These are phyloP conservation scores for Jamesozyma spencerorum DNA, from an alignment of 805 yeast species.

Conservation along the genomic window DNA sequence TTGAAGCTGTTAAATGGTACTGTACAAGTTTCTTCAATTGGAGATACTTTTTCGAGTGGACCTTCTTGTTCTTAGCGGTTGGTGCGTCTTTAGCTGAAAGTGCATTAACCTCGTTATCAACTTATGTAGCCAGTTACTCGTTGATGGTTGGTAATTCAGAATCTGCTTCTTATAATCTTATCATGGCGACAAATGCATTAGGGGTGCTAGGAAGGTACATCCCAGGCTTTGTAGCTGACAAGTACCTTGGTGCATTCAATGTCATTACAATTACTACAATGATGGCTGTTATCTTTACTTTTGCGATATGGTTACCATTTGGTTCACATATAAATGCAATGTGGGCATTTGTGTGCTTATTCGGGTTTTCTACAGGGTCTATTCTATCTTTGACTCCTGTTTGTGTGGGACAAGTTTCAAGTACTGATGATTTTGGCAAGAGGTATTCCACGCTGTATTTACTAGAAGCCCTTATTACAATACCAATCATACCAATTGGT, in stretches of 20 bases:
- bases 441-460: conserved; percentile 51
- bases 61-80: conserved; percentile 35
- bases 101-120: conserved; percentile 38
- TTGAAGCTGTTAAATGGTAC: conserved; percentile 25
- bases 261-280: conserved; percentile 34
- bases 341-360: conserved; percentile 40
- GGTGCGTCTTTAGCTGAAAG: conserved; percentile 41
- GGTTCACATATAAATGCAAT: conserved; percentile 30
- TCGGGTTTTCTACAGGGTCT: conserved; percentile 50
- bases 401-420: conserved; percentile 50
- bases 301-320: conserved; percentile 37
- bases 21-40: conserved; percentile 24
- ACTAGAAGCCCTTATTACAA: conserved; percentile 42
- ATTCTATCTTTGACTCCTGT: conserved; percentile 50
- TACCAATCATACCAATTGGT: conserved; percentile 42
- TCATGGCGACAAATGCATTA: conserved; percentile 39
- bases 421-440: conserved; percentile 45
- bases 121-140: conserved; percentile 47
- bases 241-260: conserved; percentile 43
- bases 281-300: conserved; percentile 29
- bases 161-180: conserved; percentile 36
- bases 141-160: conserved; percentile 38
- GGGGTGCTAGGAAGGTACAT: conserved; percentile 39
- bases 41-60: conserved; percentile 34
- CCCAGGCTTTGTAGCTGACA: conserved; percentile 40